Conservation (phyloP, 768 basidiomycete genomes). For the Asterophora parasitica region DNA sequence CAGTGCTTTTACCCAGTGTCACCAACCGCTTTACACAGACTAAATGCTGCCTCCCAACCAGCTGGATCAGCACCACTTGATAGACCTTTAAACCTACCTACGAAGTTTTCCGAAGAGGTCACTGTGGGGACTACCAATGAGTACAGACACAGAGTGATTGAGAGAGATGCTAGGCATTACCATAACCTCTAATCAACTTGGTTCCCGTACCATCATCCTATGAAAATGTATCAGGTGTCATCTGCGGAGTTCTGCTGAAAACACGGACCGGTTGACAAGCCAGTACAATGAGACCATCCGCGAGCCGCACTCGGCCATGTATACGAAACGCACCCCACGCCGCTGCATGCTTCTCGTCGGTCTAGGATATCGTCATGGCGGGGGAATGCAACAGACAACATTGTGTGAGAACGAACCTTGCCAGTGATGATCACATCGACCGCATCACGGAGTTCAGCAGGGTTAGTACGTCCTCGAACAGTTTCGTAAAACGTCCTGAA, state of each 20-base stretch:
- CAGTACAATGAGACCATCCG: conserved; percentile 56
- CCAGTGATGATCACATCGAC: conserved; percentile 52
- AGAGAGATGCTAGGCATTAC: conserved; percentile 23
- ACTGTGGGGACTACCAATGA: conserved; percentile 27
- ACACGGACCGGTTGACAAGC: conserved; percentile 45
- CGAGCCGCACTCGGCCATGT: conserved; percentile 51
- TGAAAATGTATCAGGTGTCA: not conserved
- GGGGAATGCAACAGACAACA: not conserved
- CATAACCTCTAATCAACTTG: conserved; percentile 44
- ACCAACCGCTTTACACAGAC: conserved; percentile 36
- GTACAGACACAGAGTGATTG: not conserved
- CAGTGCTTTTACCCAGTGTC: not conserved
- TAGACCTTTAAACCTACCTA: conserved; percentile 40
- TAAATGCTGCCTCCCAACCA: conserved; percentile 50
- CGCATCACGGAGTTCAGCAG: conserved; percentile 20
- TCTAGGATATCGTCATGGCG: conserved; percentile 26
- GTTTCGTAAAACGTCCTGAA: conserved; percentile 38
- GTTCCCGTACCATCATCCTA: conserved; percentile 28
- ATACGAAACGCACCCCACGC: conserved; percentile 58
- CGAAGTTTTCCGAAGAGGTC: conserved; percentile 45
- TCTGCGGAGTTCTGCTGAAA: not conserved
- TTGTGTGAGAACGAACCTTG: conserved; percentile 30
- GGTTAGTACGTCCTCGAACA: conserved; percentile 18
- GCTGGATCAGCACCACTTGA: conserved; percentile 29
- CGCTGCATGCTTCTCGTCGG: conserved; percentile 38